Evolutionary conservation across 768 basidiomycete genomes (phyloP).

Genomic region (Russula earlei): DNA sequence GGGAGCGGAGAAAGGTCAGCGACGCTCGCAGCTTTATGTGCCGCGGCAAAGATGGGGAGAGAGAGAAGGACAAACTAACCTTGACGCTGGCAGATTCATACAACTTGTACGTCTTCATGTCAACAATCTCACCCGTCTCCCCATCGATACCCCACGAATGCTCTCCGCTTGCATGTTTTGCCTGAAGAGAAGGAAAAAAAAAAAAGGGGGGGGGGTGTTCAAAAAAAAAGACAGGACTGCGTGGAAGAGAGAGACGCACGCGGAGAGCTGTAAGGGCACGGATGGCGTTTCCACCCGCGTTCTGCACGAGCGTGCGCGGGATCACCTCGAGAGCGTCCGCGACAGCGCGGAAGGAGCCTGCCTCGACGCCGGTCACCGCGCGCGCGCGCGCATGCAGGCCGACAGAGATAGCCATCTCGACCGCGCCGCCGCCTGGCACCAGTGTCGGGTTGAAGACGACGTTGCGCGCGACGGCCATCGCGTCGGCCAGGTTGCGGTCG

Average conservation of each 20-base stretch:
- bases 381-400: slow-evolving; percentile 74
- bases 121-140: slow-evolving; percentile 89
- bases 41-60: not conserved
- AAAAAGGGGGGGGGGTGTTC: no score
- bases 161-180: slow-evolving; percentile 90
- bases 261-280: slow-evolving; percentile 87
- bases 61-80: slow-evolving; percentile 29
- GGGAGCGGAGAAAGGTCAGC: not conserved
- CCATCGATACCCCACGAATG: slow-evolving; percentile 92
- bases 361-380: slow-evolving; percentile 78
- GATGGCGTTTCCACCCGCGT: slow-evolving; percentile 92
- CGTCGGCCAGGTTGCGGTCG: slow-evolving; percentile 94
- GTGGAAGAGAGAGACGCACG: slow-evolving; percentile 36
- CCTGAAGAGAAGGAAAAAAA: slow-evolving; percentile 41
- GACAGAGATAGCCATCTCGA: slow-evolving; percentile 95
- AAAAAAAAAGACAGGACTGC: slow-evolving; percentile 21
- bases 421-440: slow-evolving; percentile 94
- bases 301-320: slow-evolving; percentile 89
- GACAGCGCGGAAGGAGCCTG: slow-evolving; percentile 85
- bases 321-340: slow-evolving; percentile 97
- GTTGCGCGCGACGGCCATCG: slow-evolving; percentile 95
- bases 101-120: slow-evolving; percentile 91
- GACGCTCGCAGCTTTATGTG: not conserved
- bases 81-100: slow-evolving; percentile 97
- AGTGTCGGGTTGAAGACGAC: slow-evolving; percentile 92